Percentiles rank a stretch among this genome's conserved stretches.
phyloP scores from a whole-genome alignment of 345 rosid species.

The Sisymbrium irio region DNA sequence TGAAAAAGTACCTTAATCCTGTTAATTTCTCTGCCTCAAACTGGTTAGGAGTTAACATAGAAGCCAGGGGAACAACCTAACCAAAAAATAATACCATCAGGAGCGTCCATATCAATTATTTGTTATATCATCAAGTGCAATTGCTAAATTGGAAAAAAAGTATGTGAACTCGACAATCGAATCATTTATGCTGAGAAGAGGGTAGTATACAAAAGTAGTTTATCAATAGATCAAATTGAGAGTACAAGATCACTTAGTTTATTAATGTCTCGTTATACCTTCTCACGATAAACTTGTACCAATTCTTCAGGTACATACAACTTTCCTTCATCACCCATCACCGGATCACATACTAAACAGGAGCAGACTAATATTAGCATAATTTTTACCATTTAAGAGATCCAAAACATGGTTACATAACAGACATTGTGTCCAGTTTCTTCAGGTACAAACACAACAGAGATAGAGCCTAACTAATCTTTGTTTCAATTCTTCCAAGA shows the following conservation, averaged over 20 bases:
- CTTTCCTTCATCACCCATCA: slow-evolving; percentile 98
- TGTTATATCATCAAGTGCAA: background rate
- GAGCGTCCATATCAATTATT: background rate
- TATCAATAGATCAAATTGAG: background rate
- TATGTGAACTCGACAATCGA: background rate
- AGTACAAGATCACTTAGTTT: background rate
- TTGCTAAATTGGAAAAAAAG: background rate
- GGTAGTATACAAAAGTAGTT: background rate
- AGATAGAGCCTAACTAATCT: background rate
- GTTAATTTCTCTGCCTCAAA: slow-evolving; percentile 97
- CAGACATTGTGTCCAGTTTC: background rate
- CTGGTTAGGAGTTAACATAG: slow-evolving; percentile 99
- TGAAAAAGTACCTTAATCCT: slow-evolving; percentile 59
- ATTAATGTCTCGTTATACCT: slow-evolving; percentile 44
- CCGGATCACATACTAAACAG: slow-evolving; percentile 94
- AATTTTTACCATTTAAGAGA: background rate
- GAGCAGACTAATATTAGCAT: slow-evolving; percentile 17
- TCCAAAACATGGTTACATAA: background rate
- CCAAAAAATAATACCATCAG: slow-evolving; percentile 15
- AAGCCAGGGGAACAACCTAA: slow-evolving; percentile 96
- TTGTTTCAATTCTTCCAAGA: slow-evolving; percentile 3
- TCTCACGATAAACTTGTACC: slow-evolving; percentile 81
- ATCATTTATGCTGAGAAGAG: background rate
- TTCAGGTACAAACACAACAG: background rate
- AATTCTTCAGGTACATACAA: slow-evolving; percentile 89